These are phyloP conservation scores for Metschnikowia corniflorae DNA, from an alignment of 805 yeast species.

Conservation along the genomic window DNA sequence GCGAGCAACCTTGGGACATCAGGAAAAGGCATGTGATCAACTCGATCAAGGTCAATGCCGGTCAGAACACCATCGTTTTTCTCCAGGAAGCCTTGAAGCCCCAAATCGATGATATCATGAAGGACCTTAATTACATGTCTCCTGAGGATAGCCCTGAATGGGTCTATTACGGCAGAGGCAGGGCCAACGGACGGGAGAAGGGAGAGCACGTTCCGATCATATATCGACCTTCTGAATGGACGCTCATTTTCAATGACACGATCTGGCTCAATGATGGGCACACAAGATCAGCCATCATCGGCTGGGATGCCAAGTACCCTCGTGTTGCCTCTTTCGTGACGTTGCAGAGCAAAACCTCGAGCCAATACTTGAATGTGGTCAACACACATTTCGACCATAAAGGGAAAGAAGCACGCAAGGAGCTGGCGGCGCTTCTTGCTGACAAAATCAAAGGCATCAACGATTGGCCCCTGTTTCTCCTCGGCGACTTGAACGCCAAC, in stretches of 20 bases:
- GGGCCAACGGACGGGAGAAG: constrained; percentile 14
- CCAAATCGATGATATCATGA: constrained; percentile 19
- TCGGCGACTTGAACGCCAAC: constrained; percentile 30
- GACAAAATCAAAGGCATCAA: constrained; percentile 12
- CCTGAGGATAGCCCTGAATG: constrained; percentile 12
- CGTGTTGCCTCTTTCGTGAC: constrained; percentile 20
- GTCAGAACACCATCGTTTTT: constrained; percentile 17
- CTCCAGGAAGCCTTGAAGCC: constrained; percentile 19
- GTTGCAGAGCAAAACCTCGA: constrained; percentile 11
- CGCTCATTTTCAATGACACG: constrained; percentile 14
- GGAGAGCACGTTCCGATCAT: constrained; percentile 23
- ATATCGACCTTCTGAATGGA: constrained; percentile 16
- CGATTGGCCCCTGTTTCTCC: constrained; percentile 31
- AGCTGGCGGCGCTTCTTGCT: constrained; percentile 12
- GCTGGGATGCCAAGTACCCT: constrained; percentile 22
- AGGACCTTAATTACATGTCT: constrained; percentile 12
- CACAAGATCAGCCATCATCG: constrained; percentile 8
- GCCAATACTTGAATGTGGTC: constrained; percentile 17
- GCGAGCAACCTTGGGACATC: constrained; percentile 27
- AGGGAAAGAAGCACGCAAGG: constrained; percentile 14
- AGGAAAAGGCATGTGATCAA: constrained; percentile 17
- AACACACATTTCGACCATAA: constrained; percentile 22
- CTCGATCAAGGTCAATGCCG: constrained; percentile 20
- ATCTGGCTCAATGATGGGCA: constrained; percentile 19
- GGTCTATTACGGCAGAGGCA: constrained; percentile 17